Base-by-base conservation (phyloP, 495 filamentous ascomycete species). In the Penicillium bialowiezense region DNA sequence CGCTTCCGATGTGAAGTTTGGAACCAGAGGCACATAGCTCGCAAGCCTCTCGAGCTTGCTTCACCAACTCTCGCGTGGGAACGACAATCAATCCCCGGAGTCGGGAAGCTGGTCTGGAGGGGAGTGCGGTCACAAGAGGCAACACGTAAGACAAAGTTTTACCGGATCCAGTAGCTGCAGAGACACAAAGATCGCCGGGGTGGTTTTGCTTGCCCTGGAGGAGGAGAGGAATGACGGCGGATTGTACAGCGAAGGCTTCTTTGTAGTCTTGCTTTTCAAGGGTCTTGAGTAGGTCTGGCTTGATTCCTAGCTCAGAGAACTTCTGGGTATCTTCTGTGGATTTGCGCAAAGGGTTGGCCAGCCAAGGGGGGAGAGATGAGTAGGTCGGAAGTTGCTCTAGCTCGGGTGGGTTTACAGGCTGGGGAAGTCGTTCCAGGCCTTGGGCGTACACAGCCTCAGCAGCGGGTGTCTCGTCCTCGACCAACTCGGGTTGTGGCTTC, bases 101-200 rank as follows among this genome's bases (percentile, higher is more conserved):
- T 41, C 75, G 80, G 0, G 83, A 86, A 3, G 80, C 64, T 17
- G 73, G 69, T 28, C 74, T 72, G 2, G 76, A 67, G 41, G 82
- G 79, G 33, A 97, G 66, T n/a, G 81, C 78, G 32, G 89, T 81
- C 13, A 96, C 70, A 54, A 97, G 79, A 0, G 92, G 92, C n/a
- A 97, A 72, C 1, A 90, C 76, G 52, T 97, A 97, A 5, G 92
- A 85, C 3, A 97, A 69, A 0, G 92, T 97, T 62, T 97, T 97
- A 38, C 92, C 92, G 0, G 92, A 97, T 4, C 92, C 92, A 1
- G 92, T 97, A 3, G 89, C 82, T 1, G 92, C 92, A 17, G 90
- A 90, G 13, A 97, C 80, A 42, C 93, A 87, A 6, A 97, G 51
- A 68, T 97, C 92, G 2, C 89, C 87, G 2, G 75, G 65, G 46